Base-by-base conservation (phyloP, 352 stramenopile genomes). In the Saprolegnia diclina region DNA sequence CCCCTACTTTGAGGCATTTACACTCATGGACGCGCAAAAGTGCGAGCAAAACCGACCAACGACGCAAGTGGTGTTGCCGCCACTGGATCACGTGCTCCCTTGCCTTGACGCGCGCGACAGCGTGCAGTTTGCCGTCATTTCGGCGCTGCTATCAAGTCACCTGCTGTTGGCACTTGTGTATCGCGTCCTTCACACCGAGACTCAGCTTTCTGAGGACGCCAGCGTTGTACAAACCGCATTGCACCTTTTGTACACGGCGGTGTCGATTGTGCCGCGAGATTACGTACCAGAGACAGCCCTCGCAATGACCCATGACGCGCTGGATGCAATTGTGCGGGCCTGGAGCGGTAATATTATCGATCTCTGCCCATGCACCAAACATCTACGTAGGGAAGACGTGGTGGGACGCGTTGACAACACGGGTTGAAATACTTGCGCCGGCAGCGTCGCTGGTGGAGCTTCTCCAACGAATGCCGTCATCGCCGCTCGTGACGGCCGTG, bases 41-140 rank as follows among this genome's bases (percentile, higher is more conserved):
- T 88, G 79, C 35, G 85, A 93, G 44, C 83, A 91, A 62, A 91
- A 93, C 50, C 71, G 89, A 7, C 79, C 76, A 42, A 87, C 85
- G 9, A 44, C 37, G 16, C 11, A 40, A 5, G 22, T 56, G 10
- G 5, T 66, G 5, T 10, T n/a, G 24, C 57, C 57, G 7, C 7
- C 26, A 1, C n/a, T 66, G 38, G 13, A 53, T 7, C 32, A 55
- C 38, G 35, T 66, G 13, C 19, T 16, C 16, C 18, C 57, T 0
- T 40, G 35, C 14, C 5, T 66, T 10, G 4, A 32, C 14, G 22
- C 24, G 22, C 44, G 18, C 18, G 57, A 42, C 22, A 66, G 42
- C 40, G 32, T 66, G 4, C 40, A 66, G 1, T 24, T 22, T 18
- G 16, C 21, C n/a, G 24, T 55, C 11, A 40, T 50, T 32, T 54